Conservation (phyloP, 2,329 filamentous ascomycete species). For the Cercospora canescens region DNA sequence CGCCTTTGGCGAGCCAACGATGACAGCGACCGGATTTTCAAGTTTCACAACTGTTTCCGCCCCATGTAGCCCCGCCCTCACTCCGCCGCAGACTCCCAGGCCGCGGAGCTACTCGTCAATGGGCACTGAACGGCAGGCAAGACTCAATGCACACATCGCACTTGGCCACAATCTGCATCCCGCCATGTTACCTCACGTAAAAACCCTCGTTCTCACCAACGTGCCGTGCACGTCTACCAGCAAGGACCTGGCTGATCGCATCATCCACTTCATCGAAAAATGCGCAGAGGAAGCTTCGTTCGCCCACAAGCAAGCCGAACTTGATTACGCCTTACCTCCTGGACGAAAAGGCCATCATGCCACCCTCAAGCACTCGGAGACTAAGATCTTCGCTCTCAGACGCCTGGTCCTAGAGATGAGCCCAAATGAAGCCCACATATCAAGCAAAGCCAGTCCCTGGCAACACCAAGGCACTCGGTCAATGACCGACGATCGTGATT, state of each 20-base stretch:
- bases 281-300: conserved; percentile 58
- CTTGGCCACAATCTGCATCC: conserved; percentile 49
- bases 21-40: conserved; percentile 8
- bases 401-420: conserved; percentile 59
- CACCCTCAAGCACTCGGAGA: conserved; percentile 42
- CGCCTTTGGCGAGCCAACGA: conserved; percentile 20
- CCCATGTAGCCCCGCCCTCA: conserved; percentile 1
- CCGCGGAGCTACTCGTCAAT: conserved; percentile 34
- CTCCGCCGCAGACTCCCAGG: conserved; percentile 15
- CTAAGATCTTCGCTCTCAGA: conserved; percentile 53
- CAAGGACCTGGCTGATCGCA: conserved; percentile 44
- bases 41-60: conserved; percentile 6
- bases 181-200: conserved; percentile 55
- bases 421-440: conserved; percentile 32
- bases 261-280: conserved; percentile 57
- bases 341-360: conserved; percentile 52
- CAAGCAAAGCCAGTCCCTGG: conserved; percentile 44
- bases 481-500: conserved; percentile 60
- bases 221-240: conserved; percentile 44
- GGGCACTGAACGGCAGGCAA: conserved; percentile 29
- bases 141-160: conserved; percentile 28
- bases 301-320: conserved; percentile 53
- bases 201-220: conserved; percentile 58
- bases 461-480: conserved; percentile 51
- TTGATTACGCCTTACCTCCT: conserved; percentile 61